These are phyloP conservation scores for Beauveria pseudobassiana DNA, from an alignment of 2,329 filamentous ascomycete genomes.

Conservation along the genomic window DNA sequence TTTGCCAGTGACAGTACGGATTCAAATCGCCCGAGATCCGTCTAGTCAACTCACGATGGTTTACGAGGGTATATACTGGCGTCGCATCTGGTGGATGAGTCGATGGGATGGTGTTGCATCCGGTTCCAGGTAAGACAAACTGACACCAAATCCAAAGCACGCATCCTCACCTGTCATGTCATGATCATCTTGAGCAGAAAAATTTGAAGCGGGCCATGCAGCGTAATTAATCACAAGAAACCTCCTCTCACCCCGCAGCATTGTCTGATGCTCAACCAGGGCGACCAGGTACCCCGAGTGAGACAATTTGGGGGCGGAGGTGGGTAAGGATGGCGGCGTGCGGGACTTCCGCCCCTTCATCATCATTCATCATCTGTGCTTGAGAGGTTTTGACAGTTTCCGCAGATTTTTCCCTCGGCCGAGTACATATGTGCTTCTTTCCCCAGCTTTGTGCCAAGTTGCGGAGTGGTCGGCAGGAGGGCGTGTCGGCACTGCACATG, in stretches of 20 bases:
- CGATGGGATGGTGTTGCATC: neutral
- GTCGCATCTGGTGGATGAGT: neutral
- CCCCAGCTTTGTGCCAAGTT: neutral
- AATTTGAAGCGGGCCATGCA: neutral
- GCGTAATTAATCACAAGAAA: neutral
- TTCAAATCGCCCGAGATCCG: neutral
- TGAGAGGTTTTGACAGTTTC: too few relatives aligned
- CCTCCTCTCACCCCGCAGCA: neutral
- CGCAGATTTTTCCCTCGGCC: neutral
- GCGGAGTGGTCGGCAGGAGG: neutral
- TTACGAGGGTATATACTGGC: neutral
- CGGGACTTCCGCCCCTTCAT: neutral
- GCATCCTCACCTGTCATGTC: neutral
- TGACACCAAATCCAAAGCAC: neutral
- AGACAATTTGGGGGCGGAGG: neutral
- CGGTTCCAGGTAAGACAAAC: neutral
- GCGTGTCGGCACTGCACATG: too few relatives aligned
- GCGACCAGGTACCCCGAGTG: neutral
- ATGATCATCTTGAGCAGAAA: neutral
- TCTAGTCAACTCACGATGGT: neutral
- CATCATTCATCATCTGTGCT: too few relatives aligned
- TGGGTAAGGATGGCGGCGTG: too few relatives aligned
- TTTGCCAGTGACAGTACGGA: neutral
- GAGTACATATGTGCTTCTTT: conserved; percentile 1
- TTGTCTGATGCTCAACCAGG: neutral